Conservation (phyloP, 1,139 yeast genomes). For the Sugiyamaella grinbergsii region DNA sequence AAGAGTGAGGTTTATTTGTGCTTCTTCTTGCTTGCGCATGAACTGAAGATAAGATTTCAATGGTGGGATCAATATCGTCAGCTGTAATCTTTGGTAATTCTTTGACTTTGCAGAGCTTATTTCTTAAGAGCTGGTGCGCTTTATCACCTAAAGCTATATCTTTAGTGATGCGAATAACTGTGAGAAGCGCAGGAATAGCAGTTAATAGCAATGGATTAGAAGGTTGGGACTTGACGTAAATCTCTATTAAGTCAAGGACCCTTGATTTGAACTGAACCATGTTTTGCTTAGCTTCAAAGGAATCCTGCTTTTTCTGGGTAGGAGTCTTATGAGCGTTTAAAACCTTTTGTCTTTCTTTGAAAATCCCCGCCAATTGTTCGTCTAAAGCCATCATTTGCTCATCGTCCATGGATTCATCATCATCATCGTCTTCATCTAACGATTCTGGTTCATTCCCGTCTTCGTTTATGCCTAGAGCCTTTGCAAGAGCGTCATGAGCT, state of each 20-base stretch:
- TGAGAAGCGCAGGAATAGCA: conserved; percentile 61
- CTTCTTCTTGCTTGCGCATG: conserved; percentile 48
- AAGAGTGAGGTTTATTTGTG: conserved; percentile 53
- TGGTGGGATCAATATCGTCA: conserved; percentile 27
- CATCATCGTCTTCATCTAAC: conserved; percentile 49
- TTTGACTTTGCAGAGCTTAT: conserved; percentile 60
- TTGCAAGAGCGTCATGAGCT: conserved; percentile 72
- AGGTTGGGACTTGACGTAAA: conserved; percentile 55
- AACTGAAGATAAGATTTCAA: conserved; percentile 35
- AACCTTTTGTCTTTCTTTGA: conserved; percentile 57
- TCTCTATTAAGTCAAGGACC: conserved; percentile 72
- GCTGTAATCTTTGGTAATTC: conserved; percentile 26
- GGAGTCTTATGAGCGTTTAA: conserved; percentile 32
- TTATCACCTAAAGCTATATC: conserved; percentile 72
- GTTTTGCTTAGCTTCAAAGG: conserved; percentile 76
- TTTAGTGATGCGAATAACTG: conserved; percentile 63
- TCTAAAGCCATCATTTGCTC: conserved; percentile 97
- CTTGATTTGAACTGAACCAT: conserved; percentile 79
- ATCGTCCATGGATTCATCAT: conserved; percentile 88
- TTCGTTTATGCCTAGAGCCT: conserved; percentile 62
- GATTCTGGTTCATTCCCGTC: conserved; percentile 40
- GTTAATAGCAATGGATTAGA: conserved; percentile 47
- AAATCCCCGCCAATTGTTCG: conserved; percentile 77
- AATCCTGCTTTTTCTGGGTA: conserved; percentile 40
- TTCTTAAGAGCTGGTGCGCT: conserved; percentile 70